Evolutionary conservation across 805 yeast species (phyloP), one percentile per base, ranked within the genome.

Genomic region (Wickerhamomyces sydowiorum): DNA sequence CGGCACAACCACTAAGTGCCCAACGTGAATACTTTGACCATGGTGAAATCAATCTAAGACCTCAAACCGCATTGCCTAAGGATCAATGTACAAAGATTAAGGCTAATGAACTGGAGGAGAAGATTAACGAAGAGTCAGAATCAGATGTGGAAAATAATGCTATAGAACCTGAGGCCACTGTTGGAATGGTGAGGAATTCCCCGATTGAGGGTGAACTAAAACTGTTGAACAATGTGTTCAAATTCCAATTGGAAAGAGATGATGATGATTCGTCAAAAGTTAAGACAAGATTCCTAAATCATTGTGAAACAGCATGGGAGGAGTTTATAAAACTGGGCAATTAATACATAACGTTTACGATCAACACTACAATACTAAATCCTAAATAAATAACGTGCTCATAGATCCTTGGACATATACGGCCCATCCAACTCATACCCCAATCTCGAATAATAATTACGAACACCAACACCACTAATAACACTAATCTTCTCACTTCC

Each of bases 391-490:
- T 35, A 7, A 15, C 18, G 19, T 37, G 23, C 31, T 24, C 49
- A 56, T 22, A 66, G 51, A 39, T 41, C 47, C 49, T 85, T 93
- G n/a, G 98, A 90, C 99, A 93, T 93, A 65, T 75, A 93, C 14
- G 98, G 98, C 3, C 99, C 99, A 57, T 93, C 99, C 47, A 93
- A 70, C 49, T 74, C 76, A 64, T 93, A 93, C 4, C 99, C 99
- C 47, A 93, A 71, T 56, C 87, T 84, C 15, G 88, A 91, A 56
- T 93, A 93, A 66, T 93, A 93, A 61, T 91, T 93, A 60, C 99
- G 76, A 30, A 93, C 99, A 51, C 99, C 99, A 32, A 93, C 97
- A 51, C 99, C 99, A 27, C 95, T 82, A 52, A 93, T 93, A 41
- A 93, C 99, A 60, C 95, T 80, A 29, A 93, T 84, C 67, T 93